Evolutionary conservation across 352 stramenopile genomes (phyloP).

Genomic region (Thalassiosira livingstoniorum): DNA sequence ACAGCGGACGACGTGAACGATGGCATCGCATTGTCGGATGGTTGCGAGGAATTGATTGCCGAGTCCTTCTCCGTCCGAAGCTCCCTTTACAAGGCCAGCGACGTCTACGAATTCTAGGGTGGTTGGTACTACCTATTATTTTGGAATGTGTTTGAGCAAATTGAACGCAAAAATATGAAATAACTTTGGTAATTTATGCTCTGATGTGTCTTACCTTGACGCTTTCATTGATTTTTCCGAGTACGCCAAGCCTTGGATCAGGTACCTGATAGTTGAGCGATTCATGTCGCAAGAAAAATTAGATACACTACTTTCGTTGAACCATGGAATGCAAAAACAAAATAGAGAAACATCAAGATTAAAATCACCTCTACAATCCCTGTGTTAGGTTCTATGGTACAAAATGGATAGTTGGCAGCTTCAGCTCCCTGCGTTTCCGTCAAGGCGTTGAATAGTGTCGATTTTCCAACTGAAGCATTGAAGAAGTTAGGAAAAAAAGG

Average conservation of each 20-base stretch:
- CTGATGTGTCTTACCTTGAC: constrained; percentile 69
- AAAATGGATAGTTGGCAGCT: constrained; percentile 92
- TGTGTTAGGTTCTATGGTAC: constrained; percentile 99
- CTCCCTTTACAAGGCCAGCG: constrained; percentile 97
- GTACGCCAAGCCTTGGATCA: constrained; percentile 80
- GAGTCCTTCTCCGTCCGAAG: constrained; percentile 96
- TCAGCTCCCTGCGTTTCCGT: constrained; percentile 78
- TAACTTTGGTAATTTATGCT: too few relatives aligned
- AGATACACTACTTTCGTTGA: too few relatives aligned
- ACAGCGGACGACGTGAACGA: constrained; percentile 93
- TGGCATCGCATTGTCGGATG: constrained; percentile 98
- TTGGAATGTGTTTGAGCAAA: too few relatives aligned
- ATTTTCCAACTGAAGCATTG: constrained; percentile 88
- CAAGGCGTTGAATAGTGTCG: constrained; percentile 80
- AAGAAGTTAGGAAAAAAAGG: too few relatives aligned
- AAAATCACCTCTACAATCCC: constrained; percentile 88
- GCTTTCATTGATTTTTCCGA: constrained; percentile 86
- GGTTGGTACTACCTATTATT: constrained; percentile 91
- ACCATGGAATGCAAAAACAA: constrained; percentile 96
- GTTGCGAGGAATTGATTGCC: constrained; percentile 99
- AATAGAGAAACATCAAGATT: too few relatives aligned
- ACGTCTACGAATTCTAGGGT: constrained; percentile 99
- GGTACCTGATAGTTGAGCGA: too few relatives aligned
- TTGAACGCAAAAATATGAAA: too few relatives aligned
- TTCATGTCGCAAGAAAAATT: too few relatives aligned